Percentiles rank a stretch among this genome's conserved stretches.
phyloP scores from a whole-genome alignment of 139 green algal species.

The Micractinium sp. region DNA sequence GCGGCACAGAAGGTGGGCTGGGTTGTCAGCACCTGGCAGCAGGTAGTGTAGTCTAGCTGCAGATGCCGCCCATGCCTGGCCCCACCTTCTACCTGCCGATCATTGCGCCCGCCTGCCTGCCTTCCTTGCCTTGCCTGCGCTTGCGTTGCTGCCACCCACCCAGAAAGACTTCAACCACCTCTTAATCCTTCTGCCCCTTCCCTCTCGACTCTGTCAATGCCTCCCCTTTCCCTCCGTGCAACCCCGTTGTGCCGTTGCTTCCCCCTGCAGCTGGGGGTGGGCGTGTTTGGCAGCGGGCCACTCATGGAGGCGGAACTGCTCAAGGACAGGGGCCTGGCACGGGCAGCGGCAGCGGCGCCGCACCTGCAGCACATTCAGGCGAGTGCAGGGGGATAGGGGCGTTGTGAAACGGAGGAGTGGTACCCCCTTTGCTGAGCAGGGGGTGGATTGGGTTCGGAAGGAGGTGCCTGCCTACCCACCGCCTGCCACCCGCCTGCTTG shows the following conservation, averaged over 20 bases:
- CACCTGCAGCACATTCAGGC: neutral
- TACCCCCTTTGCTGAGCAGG: neutral
- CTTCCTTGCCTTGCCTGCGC: neutral
- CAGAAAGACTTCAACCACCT: too few species aligned
- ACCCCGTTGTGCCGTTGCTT: neutral
- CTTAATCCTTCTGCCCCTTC: neutral
- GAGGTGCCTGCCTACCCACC: neutral
- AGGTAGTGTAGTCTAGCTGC: neutral
- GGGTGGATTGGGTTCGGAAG: neutral
- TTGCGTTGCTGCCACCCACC: neutral
- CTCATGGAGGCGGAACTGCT: slow-evolving; percentile 41
- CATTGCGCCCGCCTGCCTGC: neutral
- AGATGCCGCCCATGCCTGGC: neutral
- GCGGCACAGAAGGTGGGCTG: slow-evolving; percentile 50
- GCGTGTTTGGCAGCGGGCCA: slow-evolving; percentile 49
- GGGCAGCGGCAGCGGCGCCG: neutral
- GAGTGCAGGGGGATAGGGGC: neutral
- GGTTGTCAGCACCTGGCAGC: neutral
- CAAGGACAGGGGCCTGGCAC: neutral
- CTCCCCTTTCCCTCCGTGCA: too few species aligned
- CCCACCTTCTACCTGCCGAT: neutral
- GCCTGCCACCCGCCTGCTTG: neutral
- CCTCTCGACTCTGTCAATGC: too few species aligned
- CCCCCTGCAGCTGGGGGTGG: slow-evolving; percentile 34
- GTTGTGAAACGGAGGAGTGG: neutral